phyloP scores from a whole-genome alignment of 495 filamentous ascomycete species.

The Chaetomium fimeti region DNA sequence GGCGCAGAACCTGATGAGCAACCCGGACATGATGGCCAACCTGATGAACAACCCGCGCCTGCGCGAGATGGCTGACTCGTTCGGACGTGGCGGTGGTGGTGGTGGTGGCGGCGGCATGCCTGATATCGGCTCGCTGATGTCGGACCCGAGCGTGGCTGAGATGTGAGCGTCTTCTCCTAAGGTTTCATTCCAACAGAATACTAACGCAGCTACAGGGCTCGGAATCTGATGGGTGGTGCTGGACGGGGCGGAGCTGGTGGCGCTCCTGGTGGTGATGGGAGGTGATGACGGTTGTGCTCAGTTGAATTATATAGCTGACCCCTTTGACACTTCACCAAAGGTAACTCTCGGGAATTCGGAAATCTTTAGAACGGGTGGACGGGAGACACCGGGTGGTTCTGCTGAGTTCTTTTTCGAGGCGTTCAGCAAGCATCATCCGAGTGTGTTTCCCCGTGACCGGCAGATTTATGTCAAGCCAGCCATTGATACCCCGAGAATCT shows the following conservation, averaged over 20 bases:
- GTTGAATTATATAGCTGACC: no score
- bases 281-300: background rate
- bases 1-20: conserved; percentile 95
- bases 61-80: conserved; percentile 72
- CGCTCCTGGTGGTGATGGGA: conserved; percentile 4
- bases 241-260: conserved; percentile 45
- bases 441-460: no score
- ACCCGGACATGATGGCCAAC: conserved; percentile 83
- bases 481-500: no score
- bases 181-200: background rate
- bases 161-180: conserved; percentile 63
- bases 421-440: no score
- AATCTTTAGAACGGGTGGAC: no score
- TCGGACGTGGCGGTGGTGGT: conserved; percentile 43
- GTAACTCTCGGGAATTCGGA: no score
- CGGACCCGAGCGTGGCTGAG: conserved; percentile 84
- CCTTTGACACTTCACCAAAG: no score
- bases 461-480: no score
- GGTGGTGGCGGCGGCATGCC: conserved; percentile 73
- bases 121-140: conserved; percentile 79
- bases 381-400: no score
- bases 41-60: conserved; percentile 92
- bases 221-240: conserved; percentile 69
- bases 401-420: no score
- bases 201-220: conserved; percentile 54